Evolutionary conservation across 768 basidiomycete genomes (phyloP), one percentile per base, ranked within the genome.

Genomic region (Rossbeevera mucosa): DNA sequence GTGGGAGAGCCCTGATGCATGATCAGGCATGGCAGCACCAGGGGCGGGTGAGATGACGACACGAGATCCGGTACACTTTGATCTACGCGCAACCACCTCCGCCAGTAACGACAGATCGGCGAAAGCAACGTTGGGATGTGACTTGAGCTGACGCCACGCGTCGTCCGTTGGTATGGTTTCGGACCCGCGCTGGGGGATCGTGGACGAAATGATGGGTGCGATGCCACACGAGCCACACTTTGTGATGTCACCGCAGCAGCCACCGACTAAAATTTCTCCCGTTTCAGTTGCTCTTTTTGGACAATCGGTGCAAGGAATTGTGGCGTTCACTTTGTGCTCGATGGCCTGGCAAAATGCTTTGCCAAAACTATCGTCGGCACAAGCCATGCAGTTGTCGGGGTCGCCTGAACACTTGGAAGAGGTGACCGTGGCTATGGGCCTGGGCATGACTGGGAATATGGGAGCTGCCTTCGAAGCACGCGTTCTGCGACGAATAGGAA

Each of bases 91-190:
- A 38, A 94, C 91, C 38, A 95, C 93, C 47, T 91, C 91, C 3
- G 93, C 93, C 41, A 95, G 79, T 48, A 95, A 76, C 2, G 82
- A 72, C 48, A 95, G 74, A 70, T 94, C 90, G 13, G 89, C 81
- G 64, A 93, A 93, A 26, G 84, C 80, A 48, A 89, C 85, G 59
- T 92, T 94, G 2, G 93, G 93, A 68, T 95, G 93, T 11, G 83
- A 81, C 70, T 93, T 92, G 55, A 94, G 75, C 58, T 83, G 83
- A 25, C 80, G 80, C 88, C 91, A 94, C 7, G 91, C 91, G 51
- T 85, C 82, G 63, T 85, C 86, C 51, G 88, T 90, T 18, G 90
- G 80, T 30, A 93, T 86, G 7, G 79, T 83, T 49, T 85, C 81
- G 21, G 69, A 50, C 36, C 60, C 48, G 29, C 60, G 59, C 31